Base-by-base conservation (phyloP, 768 basidiomycete genomes). In the Leccinum sublutescens region DNA sequence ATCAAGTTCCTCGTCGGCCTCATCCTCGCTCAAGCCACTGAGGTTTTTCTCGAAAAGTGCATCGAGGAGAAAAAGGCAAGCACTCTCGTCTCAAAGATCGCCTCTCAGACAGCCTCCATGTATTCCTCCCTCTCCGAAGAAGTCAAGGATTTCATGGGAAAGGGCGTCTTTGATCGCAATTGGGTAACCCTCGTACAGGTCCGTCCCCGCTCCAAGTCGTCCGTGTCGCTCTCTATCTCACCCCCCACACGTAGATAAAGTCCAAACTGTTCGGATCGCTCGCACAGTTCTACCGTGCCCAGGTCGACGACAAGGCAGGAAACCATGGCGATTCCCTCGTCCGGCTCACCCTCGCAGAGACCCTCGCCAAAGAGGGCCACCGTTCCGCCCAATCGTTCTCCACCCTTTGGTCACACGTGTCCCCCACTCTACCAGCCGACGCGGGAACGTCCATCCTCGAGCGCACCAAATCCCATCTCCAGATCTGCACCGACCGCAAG, bases 31-130 rank as follows among this genome's bases (percentile, higher is more conserved):
- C 96, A 98, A 74, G 95, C 95, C 1, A 93, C 92, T 0, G 96
- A 98, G 71, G 89, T 98, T 36, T 97, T 98, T 71, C 88, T 93
- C 66, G 97, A 98, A 77, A 96, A 95, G 69, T 89, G 90, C 68
- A 82, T 85, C n/a, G 88, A 91, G 25, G 95, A 95, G 81, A 95
- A 93, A 83, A 95, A 96, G 73, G 80, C 81, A 4, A 84, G 77
- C 59, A 81, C 86, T 0, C 80, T 99, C 38, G 81, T 95, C 3
- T 75, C 89, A 51, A 94, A 95, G 79, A 84, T 98, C 54, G 94
- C 85, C 0, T 82, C 88, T 19, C 93, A 96, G 69, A 83, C 89
- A 0, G 90, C 91, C 1, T 81, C 72, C 14, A 85, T 95, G 84
- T 99, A 98, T 68, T 83, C 80, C 23, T 78, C 85, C 0, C 78